These are phyloP conservation scores for Colletotrichum orchidophilum DNA, from an alignment of 2,329 filamentous ascomycete genomes.

Conservation along the genomic window DNA sequence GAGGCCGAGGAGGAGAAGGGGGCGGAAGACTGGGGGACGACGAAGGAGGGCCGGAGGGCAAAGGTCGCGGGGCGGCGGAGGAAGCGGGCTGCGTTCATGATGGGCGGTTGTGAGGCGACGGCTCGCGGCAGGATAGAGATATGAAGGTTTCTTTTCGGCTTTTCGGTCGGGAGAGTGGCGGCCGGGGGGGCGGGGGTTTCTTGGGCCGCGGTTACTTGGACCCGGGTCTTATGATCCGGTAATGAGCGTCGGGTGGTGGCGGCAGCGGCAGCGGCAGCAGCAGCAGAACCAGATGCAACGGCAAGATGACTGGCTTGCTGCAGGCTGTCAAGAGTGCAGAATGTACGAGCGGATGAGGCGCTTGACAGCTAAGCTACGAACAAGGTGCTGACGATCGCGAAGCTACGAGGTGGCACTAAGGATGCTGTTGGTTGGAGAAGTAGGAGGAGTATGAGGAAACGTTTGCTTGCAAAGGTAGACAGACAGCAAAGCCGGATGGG, in stretches of 20 bases:
- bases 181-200: not conserved
- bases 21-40: conserved; percentile 3
- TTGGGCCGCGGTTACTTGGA: conserved; percentile 20
- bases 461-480: not conserved
- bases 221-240: conserved; percentile 17
- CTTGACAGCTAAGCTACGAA: conserved; percentile 15
- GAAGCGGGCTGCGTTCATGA: conserved; percentile 34
- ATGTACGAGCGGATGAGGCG: not conserved
- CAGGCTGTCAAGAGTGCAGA: conserved; percentile 6
- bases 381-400: conserved; percentile 26
- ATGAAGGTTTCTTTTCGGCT: conserved; percentile 16
- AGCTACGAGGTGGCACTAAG: conserved; percentile 17
- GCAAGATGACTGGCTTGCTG: conserved; percentile 19
- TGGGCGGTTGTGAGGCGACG: not conserved
- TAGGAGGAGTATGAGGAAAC: not conserved
- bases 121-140: not conserved
- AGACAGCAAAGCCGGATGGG: not conserved
- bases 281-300: conserved; percentile 5
- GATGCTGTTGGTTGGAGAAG: conserved; percentile 1
- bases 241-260: conserved; percentile 20
- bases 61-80: conserved; percentile 26
- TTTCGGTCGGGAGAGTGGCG: conserved; percentile 21
- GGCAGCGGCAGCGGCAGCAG: conserved; percentile 10
- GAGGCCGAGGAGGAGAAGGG: conserved; percentile 30
- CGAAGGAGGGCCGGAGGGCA: conserved; percentile 27